Evolutionary conservation across 306 rosid species (phyloP).

Genomic region (Quillaja saponaria): DNA sequence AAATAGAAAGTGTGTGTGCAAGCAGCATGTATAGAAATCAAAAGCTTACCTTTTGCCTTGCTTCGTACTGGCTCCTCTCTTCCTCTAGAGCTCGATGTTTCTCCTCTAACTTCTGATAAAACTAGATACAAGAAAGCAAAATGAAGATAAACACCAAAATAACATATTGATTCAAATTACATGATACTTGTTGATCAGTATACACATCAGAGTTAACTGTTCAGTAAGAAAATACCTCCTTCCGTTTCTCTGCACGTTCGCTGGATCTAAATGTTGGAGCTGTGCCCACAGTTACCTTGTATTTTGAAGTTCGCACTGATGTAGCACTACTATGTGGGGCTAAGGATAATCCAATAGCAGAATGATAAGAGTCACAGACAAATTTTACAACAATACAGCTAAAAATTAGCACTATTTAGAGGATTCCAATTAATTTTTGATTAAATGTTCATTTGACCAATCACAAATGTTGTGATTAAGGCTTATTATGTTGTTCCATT

Average conservation of each 20-base stretch:
- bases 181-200: slow-evolving; percentile 13
- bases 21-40: slow-evolving; percentile 15
- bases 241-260: slow-evolving; percentile 82
- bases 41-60: slow-evolving; percentile 71
- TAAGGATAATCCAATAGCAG: slow-evolving; percentile 49
- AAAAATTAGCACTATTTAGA: slow-evolving; percentile 18
- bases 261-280: slow-evolving; percentile 74
- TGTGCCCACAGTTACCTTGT: slow-evolving; percentile 77
- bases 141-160: slow-evolving; percentile 26
- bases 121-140: slow-evolving; percentile 53
- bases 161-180: slow-evolving; percentile 25
- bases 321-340: slow-evolving; percentile 53
- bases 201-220: slow-evolving; percentile 22
- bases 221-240: slow-evolving; percentile 63
- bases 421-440: slow-evolving; percentile 3
- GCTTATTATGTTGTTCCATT: slow-evolving; percentile 8
- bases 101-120: slow-evolving; percentile 81
- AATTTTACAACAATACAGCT: slow-evolving; percentile 1
- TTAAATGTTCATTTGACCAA: slow-evolving; percentile 7
- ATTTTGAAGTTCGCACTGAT: slow-evolving; percentile 64
- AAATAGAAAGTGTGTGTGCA: neutral
- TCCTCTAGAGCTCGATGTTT: slow-evolving; percentile 87
- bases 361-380: slow-evolving; percentile 1
- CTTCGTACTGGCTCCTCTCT: slow-evolving; percentile 72
- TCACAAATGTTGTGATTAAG: slow-evolving; percentile 1